These are phyloP conservation scores for Lasiosphaeris hirsuta DNA, from an alignment of 495 filamentous ascomycete species.

Conservation along the genomic window DNA sequence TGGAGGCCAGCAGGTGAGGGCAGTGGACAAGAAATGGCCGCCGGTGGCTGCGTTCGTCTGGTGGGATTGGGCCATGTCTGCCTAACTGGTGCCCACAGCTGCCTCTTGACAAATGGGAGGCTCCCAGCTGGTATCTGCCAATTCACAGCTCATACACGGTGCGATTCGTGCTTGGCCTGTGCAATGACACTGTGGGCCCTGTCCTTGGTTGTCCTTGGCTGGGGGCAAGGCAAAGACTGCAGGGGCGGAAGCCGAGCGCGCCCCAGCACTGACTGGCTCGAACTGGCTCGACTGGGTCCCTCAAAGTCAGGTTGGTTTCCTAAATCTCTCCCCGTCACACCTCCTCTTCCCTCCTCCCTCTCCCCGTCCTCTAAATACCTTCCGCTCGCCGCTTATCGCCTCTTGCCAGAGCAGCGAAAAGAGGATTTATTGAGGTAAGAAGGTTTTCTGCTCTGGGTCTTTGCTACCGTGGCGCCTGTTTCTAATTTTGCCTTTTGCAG, in stretches of 20 bases:
- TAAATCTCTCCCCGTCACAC: conserved; percentile 12
- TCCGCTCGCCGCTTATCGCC: conserved; percentile 13
- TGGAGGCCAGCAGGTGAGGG: conserved; percentile 4
- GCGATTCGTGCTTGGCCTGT: conserved; percentile 1
- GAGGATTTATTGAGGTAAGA: conserved; percentile 22
- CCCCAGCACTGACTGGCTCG: neutral
- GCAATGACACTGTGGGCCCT: conserved; percentile 13
- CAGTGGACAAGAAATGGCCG: conserved; percentile 2
- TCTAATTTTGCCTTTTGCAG: conserved; percentile 3
- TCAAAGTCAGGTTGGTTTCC: conserved; percentile 9
- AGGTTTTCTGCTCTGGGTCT: neutral
- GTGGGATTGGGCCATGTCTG: conserved; percentile 22
- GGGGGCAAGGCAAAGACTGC: conserved; percentile 11
- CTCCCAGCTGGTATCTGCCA: neutral
- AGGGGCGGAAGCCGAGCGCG: neutral
- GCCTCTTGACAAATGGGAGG: conserved; percentile 3
- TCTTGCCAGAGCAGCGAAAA: conserved; percentile 16
- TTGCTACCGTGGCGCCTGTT: neutral
- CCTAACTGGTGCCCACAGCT: conserved; percentile 12
- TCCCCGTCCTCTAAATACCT: conserved; percentile 8
- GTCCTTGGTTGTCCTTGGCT: conserved; percentile 7
- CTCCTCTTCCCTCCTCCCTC: conserved; percentile 18
- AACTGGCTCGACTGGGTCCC: neutral
- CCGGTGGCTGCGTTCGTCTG: conserved; percentile 9
- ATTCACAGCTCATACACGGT: conserved; percentile 18